Conservation (phyloP, 192 early-diverging fungal species). For the Gigaspora rosea region DNA sequence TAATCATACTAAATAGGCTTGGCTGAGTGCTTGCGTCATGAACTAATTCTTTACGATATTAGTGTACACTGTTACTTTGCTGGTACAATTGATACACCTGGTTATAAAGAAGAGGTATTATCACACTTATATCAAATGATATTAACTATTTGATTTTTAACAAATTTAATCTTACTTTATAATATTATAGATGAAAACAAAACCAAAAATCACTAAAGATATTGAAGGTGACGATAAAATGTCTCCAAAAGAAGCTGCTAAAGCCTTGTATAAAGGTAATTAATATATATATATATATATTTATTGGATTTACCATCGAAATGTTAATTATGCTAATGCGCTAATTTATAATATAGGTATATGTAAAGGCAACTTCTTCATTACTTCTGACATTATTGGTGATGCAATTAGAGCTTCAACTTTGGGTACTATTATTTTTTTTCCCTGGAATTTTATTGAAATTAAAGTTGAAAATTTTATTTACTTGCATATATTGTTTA, state of each 20-base stretch:
- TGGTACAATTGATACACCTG: no score
- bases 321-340: no score
- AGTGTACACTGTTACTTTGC: no score
- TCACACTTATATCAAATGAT: background rate
- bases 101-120: slow-evolving; percentile 61
- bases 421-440: slow-evolving; percentile 30
- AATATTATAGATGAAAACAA: slow-evolving; percentile 63
- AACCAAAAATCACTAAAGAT: no score
- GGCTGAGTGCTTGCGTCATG: slow-evolving; percentile 67
- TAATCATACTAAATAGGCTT: no score
- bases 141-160: background rate
- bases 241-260: slow-evolving; percentile 61
- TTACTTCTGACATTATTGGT: slow-evolving; percentile 42
- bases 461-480: slow-evolving; percentile 25
- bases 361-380: slow-evolving; percentile 37
- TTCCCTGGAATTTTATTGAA: background rate
- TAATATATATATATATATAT: no score
- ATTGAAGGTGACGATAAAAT: slow-evolving; percentile 64
- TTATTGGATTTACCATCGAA: no score
- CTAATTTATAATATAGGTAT: no score
- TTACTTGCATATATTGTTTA: slow-evolving; percentile 30
- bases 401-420: no score
- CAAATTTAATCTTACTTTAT: background rate
- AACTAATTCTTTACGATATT: no score
- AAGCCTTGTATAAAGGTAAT: slow-evolving; percentile 51